Base-by-base conservation (phyloP, 139 green algal species). In the Mesotaenium endlicherianum region DNA sequence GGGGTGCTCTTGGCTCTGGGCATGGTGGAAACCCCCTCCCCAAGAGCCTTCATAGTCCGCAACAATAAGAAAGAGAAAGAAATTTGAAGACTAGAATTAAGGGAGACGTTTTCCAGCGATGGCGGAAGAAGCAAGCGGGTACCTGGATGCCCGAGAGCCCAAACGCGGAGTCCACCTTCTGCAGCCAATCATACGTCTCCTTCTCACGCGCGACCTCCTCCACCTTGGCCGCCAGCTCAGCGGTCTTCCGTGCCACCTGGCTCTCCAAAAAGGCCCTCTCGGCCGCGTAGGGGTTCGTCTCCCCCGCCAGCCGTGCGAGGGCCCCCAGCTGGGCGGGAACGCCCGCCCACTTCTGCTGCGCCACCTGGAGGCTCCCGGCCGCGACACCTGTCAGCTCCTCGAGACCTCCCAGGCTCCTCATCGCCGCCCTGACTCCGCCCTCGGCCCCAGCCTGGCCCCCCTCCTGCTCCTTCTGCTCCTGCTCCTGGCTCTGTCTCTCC, bases 91-190 rank as follows among this genome's bases (percentile, higher is more conserved):
- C 20, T 26, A 64, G 53, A 64, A 64, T 26, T n/a, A 64, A 64
- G 53, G 26, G 53, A 64, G 53, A 64, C 26, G 53, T 26, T n/a
- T 26, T 64, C 26, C 53, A 64, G 26, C 20, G 26, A 26, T 26
- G 26, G 26, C 26, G 53, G 53, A 64, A 76, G 20, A 76, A 20
- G n/a, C n/a, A 20, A 64, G 20, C 30, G 20, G 16, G 5, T 17
- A 86, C 79, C 79, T 86, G 80, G 11, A 86, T 74, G 40, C 80
- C 80, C 11, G 80, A 39, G 31, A 86, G 75, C 0, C 80, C 80
- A 77, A 75, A 86, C 16, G 80, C 71, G 20, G 38, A 30, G 42
- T 86, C 80, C 45, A 86, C 74, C 11, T 86, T 30, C 5, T 53
- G 75, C 53, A 86, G 31, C 3, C 42, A 20, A 11, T 30, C 80